Conservation (phyloP, 768 basidiomycete species). For the Psilocybe azurescens region DNA sequence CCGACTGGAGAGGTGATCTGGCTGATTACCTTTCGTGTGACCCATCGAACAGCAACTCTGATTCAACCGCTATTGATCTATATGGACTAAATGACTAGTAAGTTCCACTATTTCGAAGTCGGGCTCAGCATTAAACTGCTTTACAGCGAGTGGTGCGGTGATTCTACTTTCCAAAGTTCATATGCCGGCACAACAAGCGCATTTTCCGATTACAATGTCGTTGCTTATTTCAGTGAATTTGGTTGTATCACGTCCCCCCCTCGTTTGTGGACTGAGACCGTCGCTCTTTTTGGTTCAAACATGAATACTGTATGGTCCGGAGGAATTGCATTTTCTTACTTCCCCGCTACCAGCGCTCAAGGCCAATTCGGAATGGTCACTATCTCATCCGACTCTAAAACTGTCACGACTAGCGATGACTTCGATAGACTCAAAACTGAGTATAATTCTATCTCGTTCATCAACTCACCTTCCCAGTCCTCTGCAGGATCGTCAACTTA, state of each 20-base stretch:
- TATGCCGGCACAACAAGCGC: conserved; percentile 61
- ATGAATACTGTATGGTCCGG: conserved; percentile 89
- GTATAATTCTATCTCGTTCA: conserved; percentile 60
- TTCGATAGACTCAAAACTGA: conserved; percentile 68
- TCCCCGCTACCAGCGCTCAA: conserved; percentile 74
- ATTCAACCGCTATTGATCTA: conserved; percentile 73
- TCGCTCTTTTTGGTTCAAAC: conserved; percentile 69
- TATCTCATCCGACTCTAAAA: conserved; percentile 65
- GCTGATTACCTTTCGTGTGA: conserved; percentile 87
- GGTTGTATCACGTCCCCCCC: conserved; percentile 69
- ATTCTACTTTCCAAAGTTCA: conserved; percentile 56
- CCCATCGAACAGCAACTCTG: conserved; percentile 53
- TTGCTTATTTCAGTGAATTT: conserved; percentile 91
- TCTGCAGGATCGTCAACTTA: conserved; percentile 53
- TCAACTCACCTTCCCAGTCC: conserved; percentile 60
- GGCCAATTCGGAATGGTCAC: conserved; percentile 89
- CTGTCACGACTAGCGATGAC: conserved; percentile 72
- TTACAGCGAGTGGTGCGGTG: conserved; percentile 82
- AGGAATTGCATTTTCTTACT: conserved; percentile 89
- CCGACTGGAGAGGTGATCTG: conserved; percentile 64
- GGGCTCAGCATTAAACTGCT: conserved; percentile 11
- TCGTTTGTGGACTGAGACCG: conserved; percentile 82
- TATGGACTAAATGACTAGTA: conserved; percentile 91
- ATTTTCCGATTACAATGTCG: conserved; percentile 72
- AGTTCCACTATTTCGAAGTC: conserved; percentile 32